Percentiles rank a stretch among this genome's conserved stretches.
Evolutionary conservation across 140 eudicot genomes (phyloP).

Genomic region (Cichorium intybus): DNA sequence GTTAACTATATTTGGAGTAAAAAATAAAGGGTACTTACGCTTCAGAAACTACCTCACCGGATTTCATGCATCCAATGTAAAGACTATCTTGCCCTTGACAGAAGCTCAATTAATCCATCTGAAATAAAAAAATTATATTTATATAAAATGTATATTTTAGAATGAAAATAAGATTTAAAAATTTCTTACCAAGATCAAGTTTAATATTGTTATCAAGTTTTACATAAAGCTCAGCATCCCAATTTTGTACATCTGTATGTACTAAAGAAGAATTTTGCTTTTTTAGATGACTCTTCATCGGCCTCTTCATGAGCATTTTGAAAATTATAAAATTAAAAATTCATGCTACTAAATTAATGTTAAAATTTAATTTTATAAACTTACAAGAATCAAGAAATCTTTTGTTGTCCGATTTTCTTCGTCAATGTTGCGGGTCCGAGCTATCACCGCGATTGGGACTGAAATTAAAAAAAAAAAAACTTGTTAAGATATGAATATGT

Average conservation of each 20-base stretch:
- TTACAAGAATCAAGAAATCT: slow-evolving; percentile 84
- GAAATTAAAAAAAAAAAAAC: slow-evolving; percentile 26
- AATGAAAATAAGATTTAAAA: background rate
- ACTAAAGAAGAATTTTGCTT: slow-evolving; percentile 89
- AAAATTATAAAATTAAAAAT: slow-evolving; percentile 8
- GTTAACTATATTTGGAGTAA: background rate
- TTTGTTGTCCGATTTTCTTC: slow-evolving; percentile 63
- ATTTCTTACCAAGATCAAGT: slow-evolving; percentile 67
- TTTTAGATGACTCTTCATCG: slow-evolving; percentile 79
- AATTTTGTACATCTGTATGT: slow-evolving; percentile 75
- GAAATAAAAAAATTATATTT: slow-evolving; percentile 12
- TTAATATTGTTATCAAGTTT: slow-evolving; percentile 77
- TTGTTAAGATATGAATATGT: background rate
- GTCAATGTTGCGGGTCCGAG: slow-evolving; percentile 83
- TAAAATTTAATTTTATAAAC: slow-evolving; percentile 22
- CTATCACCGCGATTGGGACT: slow-evolving; percentile 95
- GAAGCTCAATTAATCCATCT: slow-evolving; percentile 80
- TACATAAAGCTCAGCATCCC: slow-evolving; percentile 97
- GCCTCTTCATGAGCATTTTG: slow-evolving; percentile 95
- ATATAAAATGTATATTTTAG: background rate
- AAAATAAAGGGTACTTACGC: slow-evolving; percentile 48
- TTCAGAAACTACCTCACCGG: slow-evolving; percentile 89
- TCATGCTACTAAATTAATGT: background rate
- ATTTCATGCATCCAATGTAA: slow-evolving; percentile 96
- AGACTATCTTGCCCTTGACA: slow-evolving; percentile 71